Evolutionary conservation across 2,329 filamentous ascomycete species (phyloP), one percentile per base, ranked within the genome.

Genomic region (Cercospora zeina): DNA sequence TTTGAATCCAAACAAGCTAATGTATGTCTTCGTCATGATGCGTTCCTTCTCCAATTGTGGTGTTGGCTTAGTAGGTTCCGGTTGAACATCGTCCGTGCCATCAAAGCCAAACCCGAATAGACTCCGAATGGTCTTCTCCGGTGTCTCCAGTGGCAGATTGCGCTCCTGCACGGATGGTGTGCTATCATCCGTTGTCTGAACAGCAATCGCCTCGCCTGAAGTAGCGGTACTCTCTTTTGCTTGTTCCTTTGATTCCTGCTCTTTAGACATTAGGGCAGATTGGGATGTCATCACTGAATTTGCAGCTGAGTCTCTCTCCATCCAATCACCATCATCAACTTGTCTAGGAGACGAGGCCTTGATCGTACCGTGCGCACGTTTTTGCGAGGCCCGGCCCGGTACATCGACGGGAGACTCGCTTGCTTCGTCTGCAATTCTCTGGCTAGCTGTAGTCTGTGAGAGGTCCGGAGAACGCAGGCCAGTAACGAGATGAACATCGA

Each of bases 1-100:
- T 36, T 56, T 64, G 47, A 73, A 70, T 13, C 72, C 72, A 39
- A 73, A 74, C 13, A 74, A 60, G 53, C 72, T 73, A 36, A 64
- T 65, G 34, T 69, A 72, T 0, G 71, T 73, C 61, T 62, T 63
- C 31, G 61, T 65, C 71, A 73, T 72, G 47, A 72, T 65, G 3
- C 65, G 55, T 11, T 73, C 70, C n/a, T 64, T 64, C 59, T 72
- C 64, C 7, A 69, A 73, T 24, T 71, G 68, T 10, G 70, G 70
- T 24, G 70, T 70, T 0, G 58, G 54, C 21, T 58, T 65, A 5
- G 58, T 49, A 7, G 57, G 54, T 5, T 59, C 50, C 51, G 50
- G 37, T 27, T 53, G 53, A 7, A 58, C 39, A 31, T 63, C 60
- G 1, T 61, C 45, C n/a, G 62, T 59, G 11, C 70, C 68, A 61